phyloP scores from a whole-genome alignment of 2,329 filamentous ascomycete genomes.

The Diaporthe humulicola region DNA sequence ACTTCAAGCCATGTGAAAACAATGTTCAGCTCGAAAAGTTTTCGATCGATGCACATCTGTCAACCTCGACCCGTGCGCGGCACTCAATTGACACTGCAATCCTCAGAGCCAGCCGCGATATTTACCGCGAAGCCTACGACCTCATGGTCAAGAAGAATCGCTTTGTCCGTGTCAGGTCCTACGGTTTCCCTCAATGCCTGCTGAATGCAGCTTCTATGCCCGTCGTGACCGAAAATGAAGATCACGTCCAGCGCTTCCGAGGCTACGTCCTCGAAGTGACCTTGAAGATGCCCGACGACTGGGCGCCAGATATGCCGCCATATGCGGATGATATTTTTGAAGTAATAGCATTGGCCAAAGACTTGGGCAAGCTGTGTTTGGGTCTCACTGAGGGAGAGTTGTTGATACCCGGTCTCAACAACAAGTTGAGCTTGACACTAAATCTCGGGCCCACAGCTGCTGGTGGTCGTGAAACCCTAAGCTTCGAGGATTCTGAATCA shows the following conservation, averaged over 20 bases:
- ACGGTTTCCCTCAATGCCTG: neutral
- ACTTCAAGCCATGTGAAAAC: neutral
- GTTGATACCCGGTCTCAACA: neutral
- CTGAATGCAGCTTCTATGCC: fast-evolving
- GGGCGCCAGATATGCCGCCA: neutral
- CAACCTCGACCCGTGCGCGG: neutral
- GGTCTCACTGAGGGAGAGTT: fast-evolving
- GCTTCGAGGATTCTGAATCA: neutral
- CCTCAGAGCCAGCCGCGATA: neutral
- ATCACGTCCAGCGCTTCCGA: neutral
- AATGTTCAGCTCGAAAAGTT: no score
- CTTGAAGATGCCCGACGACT: no score
- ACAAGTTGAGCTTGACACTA: neutral
- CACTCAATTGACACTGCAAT: neutral
- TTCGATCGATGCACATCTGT: no score
- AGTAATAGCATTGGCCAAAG: neutral
- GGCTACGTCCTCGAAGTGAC: neutral
- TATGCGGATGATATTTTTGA: neutral
- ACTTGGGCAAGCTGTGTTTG: neutral
- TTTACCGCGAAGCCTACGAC: neutral
- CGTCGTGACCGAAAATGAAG: neutral
- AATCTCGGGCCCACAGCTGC: neutral
- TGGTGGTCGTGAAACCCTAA: neutral
- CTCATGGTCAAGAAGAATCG: neutral
- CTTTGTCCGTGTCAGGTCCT: neutral